Percentiles rank a stretch among this genome's conserved stretches.
Evolutionary conservation across 1,284 basidiomycete genomes (phyloP).

Genomic region (Kalmanozyma brasiliensis): DNA sequence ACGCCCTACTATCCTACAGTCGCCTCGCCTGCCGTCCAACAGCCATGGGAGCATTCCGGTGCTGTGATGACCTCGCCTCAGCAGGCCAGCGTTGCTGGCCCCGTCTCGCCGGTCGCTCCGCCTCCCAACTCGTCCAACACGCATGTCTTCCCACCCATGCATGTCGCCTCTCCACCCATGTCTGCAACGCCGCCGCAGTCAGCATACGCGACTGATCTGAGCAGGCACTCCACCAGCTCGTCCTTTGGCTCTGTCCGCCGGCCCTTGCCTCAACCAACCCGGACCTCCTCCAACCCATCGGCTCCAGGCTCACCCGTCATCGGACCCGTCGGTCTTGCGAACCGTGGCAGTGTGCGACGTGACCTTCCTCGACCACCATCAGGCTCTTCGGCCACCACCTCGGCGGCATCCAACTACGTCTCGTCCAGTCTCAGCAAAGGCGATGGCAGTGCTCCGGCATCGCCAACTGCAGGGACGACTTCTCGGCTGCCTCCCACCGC

Average conservation of each 20-base stretch:
- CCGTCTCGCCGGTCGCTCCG: conserved; percentile 6
- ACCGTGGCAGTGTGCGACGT: conserved; percentile 36
- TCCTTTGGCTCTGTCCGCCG: conserved; percentile 39
- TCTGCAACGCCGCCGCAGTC: conserved; percentile 12
- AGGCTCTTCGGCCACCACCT: conserved; percentile 38
- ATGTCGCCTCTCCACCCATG: conserved; percentile 19
- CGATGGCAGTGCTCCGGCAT: conserved; percentile 25
- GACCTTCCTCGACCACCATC: conserved; percentile 38
- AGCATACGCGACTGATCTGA: conserved; percentile 26
- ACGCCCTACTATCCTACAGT: conserved; percentile 10
- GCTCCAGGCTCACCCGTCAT: conserved; percentile 34
- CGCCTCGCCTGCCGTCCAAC: conserved; percentile 9
- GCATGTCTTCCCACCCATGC: conserved; percentile 13
- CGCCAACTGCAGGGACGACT: conserved; percentile 20
- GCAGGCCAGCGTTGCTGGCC: conserved; percentile 12
- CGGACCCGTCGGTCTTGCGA: conserved; percentile 12
- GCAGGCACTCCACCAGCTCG: conserved; percentile 43
- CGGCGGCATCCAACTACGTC: conserved; percentile 18
- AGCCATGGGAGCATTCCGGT: conserved; percentile 18
- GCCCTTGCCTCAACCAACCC: conserved; percentile 41
- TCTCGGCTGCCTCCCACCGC: conserved; percentile 30
- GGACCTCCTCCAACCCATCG: conserved; percentile 41
- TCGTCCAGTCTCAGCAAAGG: conserved; percentile 19
- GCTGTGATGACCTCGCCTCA: conserved; percentile 7
- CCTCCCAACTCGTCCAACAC: conserved; percentile 6